A percentile compares a stretch with the other conserved stretches of the same genome.
phyloP scores from a whole-genome alignment of 495 filamentous ascomycete genomes.

The Podospora pseudoanserina region DNA sequence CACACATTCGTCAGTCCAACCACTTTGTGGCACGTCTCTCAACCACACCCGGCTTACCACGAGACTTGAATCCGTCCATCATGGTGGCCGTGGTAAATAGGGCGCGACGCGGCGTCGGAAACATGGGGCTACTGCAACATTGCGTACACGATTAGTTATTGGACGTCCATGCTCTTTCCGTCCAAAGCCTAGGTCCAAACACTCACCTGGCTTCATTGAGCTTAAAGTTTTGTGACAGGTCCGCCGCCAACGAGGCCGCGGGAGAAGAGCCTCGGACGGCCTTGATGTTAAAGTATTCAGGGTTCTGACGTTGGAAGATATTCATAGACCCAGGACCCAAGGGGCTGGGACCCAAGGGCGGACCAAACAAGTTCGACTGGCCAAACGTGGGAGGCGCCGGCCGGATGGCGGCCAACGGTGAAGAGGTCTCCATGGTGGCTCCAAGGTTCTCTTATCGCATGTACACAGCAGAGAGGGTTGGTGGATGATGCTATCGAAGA shows the following conservation, averaged over 20 bases:
- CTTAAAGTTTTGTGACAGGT: constrained; percentile 94
- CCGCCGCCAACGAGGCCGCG: constrained; percentile 81
- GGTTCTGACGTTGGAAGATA: constrained; percentile 38
- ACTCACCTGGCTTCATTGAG: constrained; percentile 80
- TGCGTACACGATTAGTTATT: constrained; percentile 25
- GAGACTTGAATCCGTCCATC: constrained; percentile 60
- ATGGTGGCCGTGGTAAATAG: constrained; percentile 77
- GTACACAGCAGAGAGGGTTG: neutral
- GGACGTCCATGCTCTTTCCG: neutral
- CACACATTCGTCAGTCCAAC: constrained; percentile 24
- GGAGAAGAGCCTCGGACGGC: constrained; percentile 81
- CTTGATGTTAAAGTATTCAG: constrained; percentile 76
- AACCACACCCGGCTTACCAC: constrained; percentile 65
- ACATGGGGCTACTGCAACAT: constrained; percentile 66
- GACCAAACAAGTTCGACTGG: constrained; percentile 40
- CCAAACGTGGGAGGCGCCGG: constrained; percentile 60
- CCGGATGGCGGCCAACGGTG: constrained; percentile 91
- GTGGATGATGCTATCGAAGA: neutral
- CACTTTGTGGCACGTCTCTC: constrained; percentile 6
- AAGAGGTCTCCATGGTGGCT: constrained; percentile 81
- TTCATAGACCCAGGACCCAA: constrained; percentile 62
- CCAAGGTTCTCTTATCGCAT: neutral
- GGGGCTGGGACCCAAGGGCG: constrained; percentile 48
- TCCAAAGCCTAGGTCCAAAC: constrained; percentile 4
- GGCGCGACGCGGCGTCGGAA: constrained; percentile 86